Evolutionary conservation across 2,329 filamentous ascomycete genomes (phyloP), one percentile per base, ranked within the genome.

Genomic region (Neurospora crassa): DNA sequence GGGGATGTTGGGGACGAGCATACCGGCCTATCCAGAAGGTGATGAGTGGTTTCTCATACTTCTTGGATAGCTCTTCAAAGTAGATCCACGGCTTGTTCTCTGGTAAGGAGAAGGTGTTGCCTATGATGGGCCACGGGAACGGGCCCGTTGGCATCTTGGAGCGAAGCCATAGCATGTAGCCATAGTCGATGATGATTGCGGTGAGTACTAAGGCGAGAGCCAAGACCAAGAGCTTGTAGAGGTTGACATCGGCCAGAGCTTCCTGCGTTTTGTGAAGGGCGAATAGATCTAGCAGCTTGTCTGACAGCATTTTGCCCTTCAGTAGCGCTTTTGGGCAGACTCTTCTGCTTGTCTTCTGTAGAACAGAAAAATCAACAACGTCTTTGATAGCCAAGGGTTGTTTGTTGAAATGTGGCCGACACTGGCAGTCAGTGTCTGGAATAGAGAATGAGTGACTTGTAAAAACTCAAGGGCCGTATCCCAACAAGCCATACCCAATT

Each of bases 51-150:
- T 83, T 80, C 5, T 84, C 78, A 75, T 86, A 84, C 67, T 79
- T 76, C 74, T 85, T 84, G 3, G 86, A 85, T 0, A 88, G 78
- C 73, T 84, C 76, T 70, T 88, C 85, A 73, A 88, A 87, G 77
- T 85, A 86, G 34, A 88, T 81, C 87, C 87, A 89, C 2, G 87
- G 86, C 75, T 88, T 87, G 70, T 80, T 81, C 34, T 84, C 81
- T 1, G 86, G 86, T 4, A 88, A 80, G 72, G 83, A 82, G 71
- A 85, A 86, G 0, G 86, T 88, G 75, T 87, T 88, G 42, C 86
- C 86, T 4, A 88, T 79, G 41, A 88, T 81, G 5, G 86, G 86
- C 73, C 81, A 81, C 2, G 86, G 86, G 3, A 86, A 81, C 0
- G 86, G 86, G 0, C 86, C 86, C 2, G 86, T 86, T 0, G 86